These are phyloP conservation scores for Pichia terricola DNA, from an alignment of 1,139 yeast species.

Conservation along the genomic window DNA sequence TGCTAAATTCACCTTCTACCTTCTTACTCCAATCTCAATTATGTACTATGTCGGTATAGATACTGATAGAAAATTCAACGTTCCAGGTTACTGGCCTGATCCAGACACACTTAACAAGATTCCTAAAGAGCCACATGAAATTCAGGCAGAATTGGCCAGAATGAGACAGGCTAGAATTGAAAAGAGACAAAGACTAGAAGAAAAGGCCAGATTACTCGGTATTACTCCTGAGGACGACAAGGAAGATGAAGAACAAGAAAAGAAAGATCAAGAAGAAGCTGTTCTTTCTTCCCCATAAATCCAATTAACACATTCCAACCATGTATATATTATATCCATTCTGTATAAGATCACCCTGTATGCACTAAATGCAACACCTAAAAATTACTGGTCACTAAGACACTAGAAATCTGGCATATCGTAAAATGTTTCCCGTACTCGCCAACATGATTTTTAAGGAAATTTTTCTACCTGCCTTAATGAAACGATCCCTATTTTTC, in stretches of 20 bases:
- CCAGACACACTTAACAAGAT: conserved; percentile 83
- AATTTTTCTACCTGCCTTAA: too few species aligned
- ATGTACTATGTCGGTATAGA: conserved; percentile 91
- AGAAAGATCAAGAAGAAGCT: conserved; percentile 6
- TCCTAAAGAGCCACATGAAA: conserved; percentile 89
- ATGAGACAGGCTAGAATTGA: conserved; percentile 68
- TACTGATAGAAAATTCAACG: conserved; percentile 78
- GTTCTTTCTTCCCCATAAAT: conserved; percentile 3
- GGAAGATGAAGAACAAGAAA: conserved; percentile 5
- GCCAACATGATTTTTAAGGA: too few species aligned
- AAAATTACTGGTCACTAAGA: too few species aligned
- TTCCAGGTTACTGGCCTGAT: conserved; percentile 98
- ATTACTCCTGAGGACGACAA: conserved; percentile 29
- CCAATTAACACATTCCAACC: too few species aligned
- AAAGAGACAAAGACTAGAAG: conserved; percentile 66
- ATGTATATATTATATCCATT: not conserved
- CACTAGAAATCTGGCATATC: too few species aligned
- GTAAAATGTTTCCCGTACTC: too few species aligned
- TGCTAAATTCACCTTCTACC: conserved; percentile 66
- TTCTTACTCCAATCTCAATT: conserved; percentile 74
- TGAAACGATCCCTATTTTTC: too few species aligned
- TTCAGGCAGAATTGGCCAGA: conserved; percentile 83
- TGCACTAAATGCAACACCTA: too few species aligned
- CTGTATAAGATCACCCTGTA: not conserved
- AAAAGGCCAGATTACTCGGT: conserved; percentile 60